phyloP scores from a whole-genome alignment of 2,329 filamentous ascomycete genomes.

The Cytospora schulzeri region DNA sequence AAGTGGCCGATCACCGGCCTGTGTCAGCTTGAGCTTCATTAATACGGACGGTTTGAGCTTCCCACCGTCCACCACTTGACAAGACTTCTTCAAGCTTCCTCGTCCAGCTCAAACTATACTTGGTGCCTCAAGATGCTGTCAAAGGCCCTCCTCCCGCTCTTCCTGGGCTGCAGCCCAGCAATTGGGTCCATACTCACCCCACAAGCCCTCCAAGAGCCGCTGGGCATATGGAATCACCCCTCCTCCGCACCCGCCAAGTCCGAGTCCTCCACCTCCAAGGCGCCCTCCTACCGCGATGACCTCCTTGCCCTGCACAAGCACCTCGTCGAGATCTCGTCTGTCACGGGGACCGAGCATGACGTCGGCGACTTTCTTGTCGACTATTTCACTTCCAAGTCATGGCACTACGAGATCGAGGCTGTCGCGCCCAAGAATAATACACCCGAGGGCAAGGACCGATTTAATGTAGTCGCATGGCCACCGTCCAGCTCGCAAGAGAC shows the following conservation, averaged over 20 bases:
- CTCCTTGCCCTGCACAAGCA: slow-evolving; percentile 74
- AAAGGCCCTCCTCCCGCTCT: slow-evolving; percentile 4
- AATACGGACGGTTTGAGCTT: no score
- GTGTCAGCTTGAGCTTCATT: neutral
- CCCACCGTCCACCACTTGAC: neutral
- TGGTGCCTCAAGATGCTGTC: slow-evolving; percentile 8
- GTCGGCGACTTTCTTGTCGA: slow-evolving; percentile 69
- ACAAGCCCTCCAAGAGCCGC: slow-evolving; percentile 4
- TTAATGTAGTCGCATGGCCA: slow-evolving; percentile 76
- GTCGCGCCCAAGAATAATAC: slow-evolving; percentile 41
- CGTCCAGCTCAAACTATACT: neutral
- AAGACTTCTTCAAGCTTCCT: neutral
- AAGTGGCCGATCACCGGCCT: neutral
- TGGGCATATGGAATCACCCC: neutral
- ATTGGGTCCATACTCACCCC: neutral
- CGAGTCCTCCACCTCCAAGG: slow-evolving; percentile 3
- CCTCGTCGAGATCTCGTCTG: slow-evolving; percentile 74
- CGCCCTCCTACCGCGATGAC: slow-evolving; percentile 45
- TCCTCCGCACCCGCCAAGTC: neutral
- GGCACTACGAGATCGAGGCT: slow-evolving; percentile 46
- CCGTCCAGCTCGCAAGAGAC: slow-evolving; percentile 41
- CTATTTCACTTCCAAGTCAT: slow-evolving; percentile 59
- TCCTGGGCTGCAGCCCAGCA: slow-evolving; percentile 3
- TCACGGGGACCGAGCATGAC: slow-evolving; percentile 67
- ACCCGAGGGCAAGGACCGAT: slow-evolving; percentile 46